Conservation (phyloP, 169 alveolate genomes). For the Cryptosporidium ubiquitum region DNA sequence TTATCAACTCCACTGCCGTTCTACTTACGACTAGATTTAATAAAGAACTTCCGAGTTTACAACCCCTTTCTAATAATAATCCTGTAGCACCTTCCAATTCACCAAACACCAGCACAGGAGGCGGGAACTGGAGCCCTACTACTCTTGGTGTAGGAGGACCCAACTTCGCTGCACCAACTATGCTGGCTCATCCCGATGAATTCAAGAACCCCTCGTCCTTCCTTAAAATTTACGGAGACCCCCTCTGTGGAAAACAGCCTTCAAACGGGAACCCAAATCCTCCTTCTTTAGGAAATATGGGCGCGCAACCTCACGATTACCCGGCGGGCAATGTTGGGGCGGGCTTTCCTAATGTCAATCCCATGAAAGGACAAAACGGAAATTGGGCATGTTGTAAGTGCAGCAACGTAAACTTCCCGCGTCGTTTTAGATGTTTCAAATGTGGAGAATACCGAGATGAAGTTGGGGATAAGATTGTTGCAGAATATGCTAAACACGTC, state of each 20-base stretch:
- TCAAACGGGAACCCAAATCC: neutral
- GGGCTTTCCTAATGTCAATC: conserved; percentile 37
- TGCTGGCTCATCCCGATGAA: conserved; percentile 76
- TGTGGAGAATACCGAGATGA: conserved; percentile 79
- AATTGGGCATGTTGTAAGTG: conserved; percentile 83
- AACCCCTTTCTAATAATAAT: neutral
- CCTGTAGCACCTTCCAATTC: neutral
- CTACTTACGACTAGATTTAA: conserved; percentile 28
- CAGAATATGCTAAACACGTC: conserved; percentile 81
- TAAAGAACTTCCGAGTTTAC: conserved; percentile 8
- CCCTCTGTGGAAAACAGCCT: conserved; percentile 76
- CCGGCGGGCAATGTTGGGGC: conserved; percentile 10
- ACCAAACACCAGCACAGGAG: neutral
- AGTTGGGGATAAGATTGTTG: conserved; percentile 81
- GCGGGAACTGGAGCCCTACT: conserved; percentile 64
- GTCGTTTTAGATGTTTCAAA: conserved; percentile 83
- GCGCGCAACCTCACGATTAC: neutral
- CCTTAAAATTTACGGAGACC: conserved; percentile 84
- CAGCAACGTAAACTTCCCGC: conserved; percentile 81
- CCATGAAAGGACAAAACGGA: conserved; percentile 80
- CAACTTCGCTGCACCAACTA: conserved; percentile 73
- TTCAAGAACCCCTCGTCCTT: conserved; percentile 79
- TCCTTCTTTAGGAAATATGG: neutral
- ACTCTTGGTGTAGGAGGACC: conserved; percentile 72
- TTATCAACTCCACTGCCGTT: conserved; percentile 13